Conservation (phyloP, 2,329 filamentous ascomycete species). For the Ascochyta koolunga region DNA sequence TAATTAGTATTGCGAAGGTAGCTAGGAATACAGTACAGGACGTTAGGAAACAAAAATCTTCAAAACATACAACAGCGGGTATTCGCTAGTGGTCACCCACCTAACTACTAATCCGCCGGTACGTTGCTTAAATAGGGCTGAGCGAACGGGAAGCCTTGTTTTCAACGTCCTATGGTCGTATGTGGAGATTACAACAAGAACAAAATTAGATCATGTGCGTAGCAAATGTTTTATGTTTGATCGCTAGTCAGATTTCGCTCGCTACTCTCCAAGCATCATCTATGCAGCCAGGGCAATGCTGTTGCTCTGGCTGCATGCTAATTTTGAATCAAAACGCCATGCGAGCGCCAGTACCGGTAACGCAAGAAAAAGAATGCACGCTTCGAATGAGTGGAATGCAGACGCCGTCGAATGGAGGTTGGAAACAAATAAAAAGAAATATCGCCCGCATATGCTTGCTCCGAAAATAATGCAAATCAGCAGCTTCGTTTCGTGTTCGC, state of each 20-base stretch:
- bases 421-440: conserved; percentile 1
- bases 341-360: neutral
- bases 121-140: too few species aligned
- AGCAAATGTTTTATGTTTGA: neutral
- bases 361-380: neutral
- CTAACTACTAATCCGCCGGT: too few species aligned
- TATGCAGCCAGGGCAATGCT: neutral
- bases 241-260: neutral
- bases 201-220: too few species aligned
- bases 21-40: too few species aligned
- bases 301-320: conserved; percentile 2
- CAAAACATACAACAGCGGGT: too few species aligned
- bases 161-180: too few species aligned
- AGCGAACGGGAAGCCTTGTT: too few species aligned
- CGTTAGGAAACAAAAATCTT: too few species aligned
- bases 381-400: conserved; percentile 1
- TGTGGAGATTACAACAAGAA: too few species aligned
- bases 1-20: too few species aligned
- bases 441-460: conserved; percentile 9
- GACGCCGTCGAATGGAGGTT: conserved; percentile 2
- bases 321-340: conserved; percentile 1
- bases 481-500: conserved; percentile 2
- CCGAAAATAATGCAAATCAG: neutral
- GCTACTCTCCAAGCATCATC: neutral
- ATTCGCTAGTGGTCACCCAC: too few species aligned